A percentile compares a stretch with the other conserved stretches of the same genome.
phyloP scores from a whole-genome alignment of 2,329 filamentous ascomycete species.

The Podosphaera aphanis region DNA sequence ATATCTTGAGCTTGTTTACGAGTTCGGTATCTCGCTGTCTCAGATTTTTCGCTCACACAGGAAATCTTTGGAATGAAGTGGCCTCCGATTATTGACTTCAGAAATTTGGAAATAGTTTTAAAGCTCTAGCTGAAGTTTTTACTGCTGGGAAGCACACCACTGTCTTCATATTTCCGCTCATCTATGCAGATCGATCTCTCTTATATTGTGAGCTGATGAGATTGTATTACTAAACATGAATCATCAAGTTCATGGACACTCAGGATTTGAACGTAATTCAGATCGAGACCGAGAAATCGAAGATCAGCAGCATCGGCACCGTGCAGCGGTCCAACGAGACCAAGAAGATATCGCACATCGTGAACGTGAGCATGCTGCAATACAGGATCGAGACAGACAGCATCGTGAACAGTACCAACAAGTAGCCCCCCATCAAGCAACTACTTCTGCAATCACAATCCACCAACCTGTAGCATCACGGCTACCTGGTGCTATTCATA shows the following conservation, averaged over 20 bases:
- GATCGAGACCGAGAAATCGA: constrained; percentile 23
- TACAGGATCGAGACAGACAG: constrained; percentile 29
- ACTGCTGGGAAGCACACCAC: too few relatives aligned
- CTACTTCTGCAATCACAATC: constrained; percentile 67
- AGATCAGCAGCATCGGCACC: constrained; percentile 25
- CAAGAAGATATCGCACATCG: constrained; percentile 33
- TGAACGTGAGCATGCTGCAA: constrained; percentile 22
- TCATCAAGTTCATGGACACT: constrained; percentile 13
- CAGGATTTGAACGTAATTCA: constrained; percentile 18
- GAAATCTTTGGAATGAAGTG: too few relatives aligned
- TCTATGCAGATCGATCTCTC: too few relatives aligned
- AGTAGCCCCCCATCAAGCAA: constrained; percentile 57
- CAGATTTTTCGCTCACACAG: too few relatives aligned
- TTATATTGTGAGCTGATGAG: too few relatives aligned
- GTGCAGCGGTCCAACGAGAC: constrained; percentile 26
- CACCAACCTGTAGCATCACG: constrained; percentile 83
- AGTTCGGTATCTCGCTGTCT: too few relatives aligned
- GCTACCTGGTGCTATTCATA: constrained; percentile 63
- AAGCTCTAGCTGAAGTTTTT: too few relatives aligned
- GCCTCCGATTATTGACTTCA: too few relatives aligned
- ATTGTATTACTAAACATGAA: too few relatives aligned
- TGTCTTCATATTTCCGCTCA: too few relatives aligned
- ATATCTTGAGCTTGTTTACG: too few relatives aligned
- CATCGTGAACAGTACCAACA: constrained; percentile 42
- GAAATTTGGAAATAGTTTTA: too few relatives aligned